Evolutionary conservation across 1,139 yeast species (phyloP), one percentile per base, ranked within the genome.

Genomic region (Blastobotrys petasosporus): DNA sequence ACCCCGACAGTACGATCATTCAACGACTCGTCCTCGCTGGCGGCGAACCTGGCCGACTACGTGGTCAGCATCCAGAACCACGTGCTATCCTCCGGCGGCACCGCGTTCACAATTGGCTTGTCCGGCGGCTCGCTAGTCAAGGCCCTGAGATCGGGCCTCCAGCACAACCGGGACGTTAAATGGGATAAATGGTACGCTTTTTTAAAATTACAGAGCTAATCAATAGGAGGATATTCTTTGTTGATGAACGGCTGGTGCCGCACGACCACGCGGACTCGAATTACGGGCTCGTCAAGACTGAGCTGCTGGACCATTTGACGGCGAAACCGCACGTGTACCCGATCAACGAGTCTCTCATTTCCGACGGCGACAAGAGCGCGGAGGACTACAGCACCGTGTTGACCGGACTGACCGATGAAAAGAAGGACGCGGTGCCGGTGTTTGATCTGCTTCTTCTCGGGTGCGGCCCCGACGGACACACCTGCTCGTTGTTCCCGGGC

Each of bases 91-190:
- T 46, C 52, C 20, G 16, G 31, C 32, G 43, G 33, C 32, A 20
- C 16, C 11, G 54, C 51, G 20, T 90, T 90, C 67, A 77, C 76
- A 55, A 73, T 90, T 51, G 97, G 96, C 17, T 74, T 90, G 40
- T 82, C 94, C 47, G 97, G 97, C 37, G 97, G 97, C 1, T 86
- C 95, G 3, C 72, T 88, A 56, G 86, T 90, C 25, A 82, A 83
- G 57, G 86, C 80, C 2, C 74, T 90, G 61, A 78, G 81, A 54
- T 71, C 72, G 45, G 92, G 90, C 2, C 73, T 90, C 52, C 73
- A 86, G 47, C 80, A 78, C 51, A 75, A 85, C 7, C 50, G 67
- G 1, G 67, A 73, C 47, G 75, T 80, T 32, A 47, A 79, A 57
- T 82, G 88, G 88, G 67, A 67, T 46, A 73, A 79, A 57, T 82